phyloP scores from a whole-genome alignment of 805 yeast species.

The Yarrowia osloensis region DNA sequence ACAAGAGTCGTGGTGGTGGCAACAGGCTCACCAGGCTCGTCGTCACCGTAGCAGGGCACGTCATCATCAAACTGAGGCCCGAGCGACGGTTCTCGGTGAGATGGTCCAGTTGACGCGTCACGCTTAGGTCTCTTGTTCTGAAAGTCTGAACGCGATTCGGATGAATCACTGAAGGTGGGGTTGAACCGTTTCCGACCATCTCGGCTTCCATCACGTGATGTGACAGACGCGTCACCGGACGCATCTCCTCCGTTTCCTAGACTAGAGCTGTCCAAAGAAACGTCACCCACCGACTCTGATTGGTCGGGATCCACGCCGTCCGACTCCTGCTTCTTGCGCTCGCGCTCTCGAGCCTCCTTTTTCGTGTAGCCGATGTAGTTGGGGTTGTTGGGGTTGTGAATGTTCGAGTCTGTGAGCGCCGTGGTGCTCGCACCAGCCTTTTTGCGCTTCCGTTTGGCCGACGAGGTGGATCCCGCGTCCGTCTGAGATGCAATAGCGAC shows the following conservation, averaged over 20 bases:
- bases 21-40: conserved; percentile 10
- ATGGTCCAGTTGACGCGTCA: background rate
- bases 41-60: conserved; percentile 4
- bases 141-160: background rate
- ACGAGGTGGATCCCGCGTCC: background rate
- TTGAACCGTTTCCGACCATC: conserved; percentile 11
- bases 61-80: conserved; percentile 17
- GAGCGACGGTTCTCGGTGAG: background rate
- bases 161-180: background rate
- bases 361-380: conserved; percentile 19
- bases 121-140: background rate
- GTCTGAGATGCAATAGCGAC: background rate
- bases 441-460: conserved; percentile 1
- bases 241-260: background rate
- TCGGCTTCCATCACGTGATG: background rate
- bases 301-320: background rate
- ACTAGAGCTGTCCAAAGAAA: background rate
- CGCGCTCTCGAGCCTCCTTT: conserved; percentile 16
- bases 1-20: background rate
- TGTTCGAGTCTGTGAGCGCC: conserved; percentile 13
- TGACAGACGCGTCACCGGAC: background rate
- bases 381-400: conserved; percentile 29
- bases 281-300: background rate
- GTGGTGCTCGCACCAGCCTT: background rate
- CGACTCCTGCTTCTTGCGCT: background rate